A percentile compares a stretch with the other conserved stretches of the same genome.
These are phyloP conservation scores for Dorcoceras hygrometricum DNA, from an alignment of 257 asterid species.

Conservation along the genomic window DNA sequence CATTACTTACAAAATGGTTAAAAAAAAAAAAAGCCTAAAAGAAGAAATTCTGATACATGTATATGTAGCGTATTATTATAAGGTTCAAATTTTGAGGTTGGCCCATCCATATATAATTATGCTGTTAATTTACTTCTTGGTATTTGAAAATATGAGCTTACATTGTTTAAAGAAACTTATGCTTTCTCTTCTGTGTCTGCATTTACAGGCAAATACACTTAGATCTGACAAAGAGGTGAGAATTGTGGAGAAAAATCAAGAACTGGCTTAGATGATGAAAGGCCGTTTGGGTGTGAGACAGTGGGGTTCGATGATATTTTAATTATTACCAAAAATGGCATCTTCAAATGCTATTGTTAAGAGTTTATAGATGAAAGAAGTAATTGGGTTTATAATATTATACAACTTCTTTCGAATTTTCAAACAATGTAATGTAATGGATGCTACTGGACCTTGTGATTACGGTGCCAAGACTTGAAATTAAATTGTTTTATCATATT, in stretches of 20 bases:
- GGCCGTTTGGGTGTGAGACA: neutral
- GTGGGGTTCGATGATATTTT: neutral
- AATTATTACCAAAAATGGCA: neutral
- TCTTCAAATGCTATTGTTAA: neutral
- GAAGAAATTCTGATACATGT: too few species aligned
- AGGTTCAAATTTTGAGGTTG: too few species aligned
- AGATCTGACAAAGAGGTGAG: conserved; percentile 79
- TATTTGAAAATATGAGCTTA: too few species aligned
- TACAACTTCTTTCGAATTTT: neutral
- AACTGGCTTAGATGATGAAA: conserved; percentile 37
- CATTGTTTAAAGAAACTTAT: neutral
- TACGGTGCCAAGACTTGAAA: neutral
- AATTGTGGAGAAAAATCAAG: conserved; percentile 88
- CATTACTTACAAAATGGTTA: neutral
- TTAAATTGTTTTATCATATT: too few species aligned
- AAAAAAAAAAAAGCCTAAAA: too few species aligned
- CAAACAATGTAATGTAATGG: neutral
- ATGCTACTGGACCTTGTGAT: neutral
- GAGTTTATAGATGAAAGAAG: neutral
- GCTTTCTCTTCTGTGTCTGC: neutral
- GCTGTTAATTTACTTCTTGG: too few species aligned
- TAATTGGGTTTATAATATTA: neutral
- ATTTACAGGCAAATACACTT: conserved; percentile 62
- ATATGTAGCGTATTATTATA: neutral
- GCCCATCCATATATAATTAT: too few species aligned